Evolutionary conservation across 31 red algal species (phyloP), one percentile per base, ranked within the genome.

Genomic region (Endocladia muricata): DNA sequence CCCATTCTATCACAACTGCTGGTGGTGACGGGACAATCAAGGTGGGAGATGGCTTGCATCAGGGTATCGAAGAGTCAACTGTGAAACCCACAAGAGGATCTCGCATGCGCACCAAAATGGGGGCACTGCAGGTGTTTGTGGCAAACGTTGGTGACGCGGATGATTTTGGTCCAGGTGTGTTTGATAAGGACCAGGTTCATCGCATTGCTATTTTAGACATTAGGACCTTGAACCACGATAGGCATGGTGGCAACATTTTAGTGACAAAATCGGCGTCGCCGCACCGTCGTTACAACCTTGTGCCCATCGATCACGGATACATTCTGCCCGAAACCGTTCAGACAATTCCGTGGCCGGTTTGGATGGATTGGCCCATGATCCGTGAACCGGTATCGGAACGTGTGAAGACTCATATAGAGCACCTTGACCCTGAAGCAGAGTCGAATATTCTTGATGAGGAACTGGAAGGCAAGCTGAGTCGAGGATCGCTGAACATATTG

Each of bases 291-390:
- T 88, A 88, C 37, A 64, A 91, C 9, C 77, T 98, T 1, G 87
- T 94, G 19, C 90, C 95, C 3, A 98, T 98, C 66, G 95, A 98
- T 41, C 95, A 98, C 58, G 95, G 85, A 0, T 98, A 91, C 55
- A 94, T 91, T 49, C 31, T 98, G 56, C 91, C 91, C 3, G 94
- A 94, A 25, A 37, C 57, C 9, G 79, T 97, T 48, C 86, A 79
- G 17, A 78, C 85, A 28, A 66, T 82, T 55, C 94, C 94, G 47
- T 92, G 94, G 90, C 83, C 94, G 32, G 70, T 89, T 33, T 97
- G 94, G 94, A 97, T 97, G 94, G 94, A 97, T 55, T 97, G 94
- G 94, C 84, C 94, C 19, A 83, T 87, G 74, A 69, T 88, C 2
- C 41, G 69, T 2, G 59, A 97, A 55, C 82, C 89, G 30, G 41